Base-by-base conservation (phyloP, 2,329 filamentous ascomycete genomes). In the Cercospora zeina region DNA sequence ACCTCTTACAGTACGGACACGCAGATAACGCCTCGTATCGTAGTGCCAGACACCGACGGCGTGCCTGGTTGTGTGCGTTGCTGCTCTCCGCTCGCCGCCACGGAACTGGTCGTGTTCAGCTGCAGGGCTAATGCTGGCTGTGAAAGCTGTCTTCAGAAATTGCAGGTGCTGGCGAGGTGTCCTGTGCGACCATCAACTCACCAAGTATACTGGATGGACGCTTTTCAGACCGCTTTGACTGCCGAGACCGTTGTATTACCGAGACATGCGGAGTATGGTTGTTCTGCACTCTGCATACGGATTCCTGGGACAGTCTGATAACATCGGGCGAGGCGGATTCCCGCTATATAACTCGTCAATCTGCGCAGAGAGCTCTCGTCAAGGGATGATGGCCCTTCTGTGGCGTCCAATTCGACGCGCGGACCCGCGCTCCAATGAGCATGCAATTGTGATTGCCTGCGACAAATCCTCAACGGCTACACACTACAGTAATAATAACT, bases 381-480 rank as follows among this genome's bases (percentile, higher is more conserved):
- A 47, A 47, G 42, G 42, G 42, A 47, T 47, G 42, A 19, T 27
- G 24, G 24, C 24, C 11, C 42, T 14, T 47, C 42, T 47, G 42
- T 47, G 42, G 42, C 42, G 42, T 47, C 42, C 42, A 47, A 47
- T 47, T 47, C 42, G 42, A 47, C 42, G 42, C 42, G 42, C 42
- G 42, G 42, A 47, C 42, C 42, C 42, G 42, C 42, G 42, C 21
- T 47, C 42, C 42, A 24, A 47, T 27, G 42, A 47, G 9, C 42
- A 27, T 47, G 42, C 42, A 47, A 27, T 6, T 47, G 42, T 47
- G 42, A 47, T 47, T 21, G 27, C 21, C 13, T 47, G 42, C 42
- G 14, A 47, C 42, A 27, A 47, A 47, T 47, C 42, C 19, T 19
- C 7, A 14, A 19, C 31, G 31, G 42, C 21, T 47, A 27, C 42